A percentile compares a stretch with the other conserved stretches of the same genome.
Evolutionary conservation across 306 rosid genomes (phyloP).

Genomic region (Lithocarpus polystachyus): DNA sequence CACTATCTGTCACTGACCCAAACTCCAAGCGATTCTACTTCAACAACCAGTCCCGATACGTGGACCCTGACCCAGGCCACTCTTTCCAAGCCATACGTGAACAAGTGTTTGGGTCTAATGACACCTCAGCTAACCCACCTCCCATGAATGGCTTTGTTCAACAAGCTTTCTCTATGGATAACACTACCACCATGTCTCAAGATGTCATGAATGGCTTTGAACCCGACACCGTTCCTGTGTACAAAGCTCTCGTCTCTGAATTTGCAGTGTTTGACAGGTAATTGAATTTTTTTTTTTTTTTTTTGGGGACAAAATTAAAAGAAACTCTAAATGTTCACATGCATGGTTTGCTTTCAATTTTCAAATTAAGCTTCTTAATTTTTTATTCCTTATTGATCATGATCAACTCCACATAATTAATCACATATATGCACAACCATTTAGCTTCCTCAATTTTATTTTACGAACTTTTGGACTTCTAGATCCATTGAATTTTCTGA

Average conservation of each 20-base stretch:
- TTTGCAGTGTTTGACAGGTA: constrained; percentile 93
- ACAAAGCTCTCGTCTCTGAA: constrained; percentile 61
- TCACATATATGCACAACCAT: too few relatives aligned
- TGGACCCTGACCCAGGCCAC: constrained; percentile 94
- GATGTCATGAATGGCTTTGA: constrained; percentile 78
- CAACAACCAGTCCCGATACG: constrained; percentile 43
- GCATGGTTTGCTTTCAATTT: too few relatives aligned
- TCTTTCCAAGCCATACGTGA: constrained; percentile 80
- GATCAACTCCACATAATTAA: too few relatives aligned
- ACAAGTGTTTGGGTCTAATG: constrained; percentile 69
- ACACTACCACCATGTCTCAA: constrained; percentile 45
- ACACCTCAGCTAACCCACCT: constrained; percentile 41
- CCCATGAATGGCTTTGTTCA: constrained; percentile 91
- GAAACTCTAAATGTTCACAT: too few relatives aligned
- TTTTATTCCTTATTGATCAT: too few relatives aligned
- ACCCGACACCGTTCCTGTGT: constrained; percentile 59
- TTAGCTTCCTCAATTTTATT: too few relatives aligned
- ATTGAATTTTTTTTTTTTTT: too few relatives aligned
- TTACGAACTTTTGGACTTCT: too few relatives aligned
- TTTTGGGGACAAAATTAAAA: too few relatives aligned
- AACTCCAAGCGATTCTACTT: constrained; percentile 48
- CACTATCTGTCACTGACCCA: constrained; percentile 39
- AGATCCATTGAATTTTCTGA: too few relatives aligned
- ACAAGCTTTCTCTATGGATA: constrained; percentile 76
- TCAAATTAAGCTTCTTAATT: too few relatives aligned